Conservation (phyloP, 2,329 filamentous ascomycete genomes). For the Aspergillus carbonarius region DNA sequence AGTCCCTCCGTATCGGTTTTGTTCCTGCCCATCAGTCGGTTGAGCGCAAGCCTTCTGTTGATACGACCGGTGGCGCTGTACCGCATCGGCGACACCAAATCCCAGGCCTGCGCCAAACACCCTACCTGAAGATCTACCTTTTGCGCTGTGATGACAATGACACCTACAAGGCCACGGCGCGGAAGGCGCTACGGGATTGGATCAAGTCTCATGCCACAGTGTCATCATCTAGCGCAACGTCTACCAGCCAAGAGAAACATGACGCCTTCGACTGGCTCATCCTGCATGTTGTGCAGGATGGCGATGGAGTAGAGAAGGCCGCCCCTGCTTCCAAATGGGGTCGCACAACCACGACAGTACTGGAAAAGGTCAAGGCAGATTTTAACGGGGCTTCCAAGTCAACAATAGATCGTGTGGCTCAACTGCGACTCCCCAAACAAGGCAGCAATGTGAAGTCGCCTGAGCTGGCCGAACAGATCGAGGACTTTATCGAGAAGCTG, state of each 20-base stretch:
- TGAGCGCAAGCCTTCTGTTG: constrained; percentile 38
- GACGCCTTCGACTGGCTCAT: constrained; percentile 97
- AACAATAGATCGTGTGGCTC: constrained; percentile 73
- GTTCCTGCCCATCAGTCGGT: constrained; percentile 58
- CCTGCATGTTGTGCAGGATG: constrained; percentile 87
- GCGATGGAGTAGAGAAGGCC: constrained; percentile 64
- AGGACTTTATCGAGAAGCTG: constrained; percentile 79
- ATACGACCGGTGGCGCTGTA: constrained; percentile 35
- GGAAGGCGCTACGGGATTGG: constrained; percentile 85
- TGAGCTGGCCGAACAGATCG: constrained; percentile 79
- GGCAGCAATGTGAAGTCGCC: constrained; percentile 63
- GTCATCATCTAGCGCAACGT: constrained; percentile 45
- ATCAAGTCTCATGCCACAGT: constrained; percentile 72
- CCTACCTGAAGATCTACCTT: constrained; percentile 87
- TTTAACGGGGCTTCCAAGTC: constrained; percentile 79
- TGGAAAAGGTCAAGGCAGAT: constrained; percentile 87
- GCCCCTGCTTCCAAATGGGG: constrained; percentile 71
- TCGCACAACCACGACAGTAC: constrained; percentile 72
- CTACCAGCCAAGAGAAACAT: constrained; percentile 79
- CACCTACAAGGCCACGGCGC: constrained; percentile 76
- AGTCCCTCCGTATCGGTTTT: constrained; percentile 86
- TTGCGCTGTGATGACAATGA: constrained; percentile 96
- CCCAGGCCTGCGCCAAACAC: constrained; percentile 84
- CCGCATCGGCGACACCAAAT: constrained; percentile 82
- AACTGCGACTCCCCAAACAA: constrained; percentile 69